phyloP scores from a whole-genome alignment of 169 alveolate genomes.

The Plasmodium gallinaceum region DNA sequence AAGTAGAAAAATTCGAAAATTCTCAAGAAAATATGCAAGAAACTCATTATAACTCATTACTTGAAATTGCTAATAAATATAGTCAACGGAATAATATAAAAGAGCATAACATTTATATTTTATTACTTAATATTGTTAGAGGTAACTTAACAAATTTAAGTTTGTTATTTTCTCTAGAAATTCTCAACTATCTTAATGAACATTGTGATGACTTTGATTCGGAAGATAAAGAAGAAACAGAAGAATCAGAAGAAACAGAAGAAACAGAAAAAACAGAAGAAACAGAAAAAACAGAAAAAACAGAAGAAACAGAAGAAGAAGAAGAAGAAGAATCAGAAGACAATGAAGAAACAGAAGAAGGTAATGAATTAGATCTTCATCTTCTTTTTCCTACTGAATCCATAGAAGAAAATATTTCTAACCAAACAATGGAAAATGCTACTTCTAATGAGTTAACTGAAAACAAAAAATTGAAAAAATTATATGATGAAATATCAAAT shows the following conservation, averaged over 20 bases:
- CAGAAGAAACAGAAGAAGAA: not conserved
- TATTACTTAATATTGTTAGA: constrained; percentile 29
- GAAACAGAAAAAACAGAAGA: not conserved
- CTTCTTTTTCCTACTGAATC: constrained; percentile 2
- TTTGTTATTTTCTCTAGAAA: constrained; percentile 65
- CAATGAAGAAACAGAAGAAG: constrained; percentile 5
- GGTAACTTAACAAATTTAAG: constrained; percentile 69
- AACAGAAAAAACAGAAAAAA: not conserved
- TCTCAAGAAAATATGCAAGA: not conserved
- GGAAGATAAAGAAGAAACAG: constrained; percentile 12
- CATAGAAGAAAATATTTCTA: constrained; percentile 16
- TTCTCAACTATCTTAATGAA: constrained; percentile 52
- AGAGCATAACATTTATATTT: constrained; percentile 33
- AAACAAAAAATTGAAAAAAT: constrained; percentile 22
- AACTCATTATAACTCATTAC: constrained; percentile 25
- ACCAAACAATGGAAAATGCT: constrained; percentile 13
- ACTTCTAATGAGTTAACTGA: constrained; percentile 17
- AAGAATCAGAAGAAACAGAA: not conserved
- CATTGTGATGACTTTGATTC: constrained; percentile 33
- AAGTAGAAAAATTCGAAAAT: not conserved
- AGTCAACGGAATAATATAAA: not conserved
- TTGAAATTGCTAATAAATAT: constrained; percentile 26
- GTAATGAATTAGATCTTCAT: constrained; percentile 18
- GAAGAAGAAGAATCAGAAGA: not conserved
- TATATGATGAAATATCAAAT: constrained; percentile 25